Evolutionary conservation across 2,329 filamentous ascomycete species (phyloP).

Genomic region (Ophiostoma tasmaniense): DNA sequence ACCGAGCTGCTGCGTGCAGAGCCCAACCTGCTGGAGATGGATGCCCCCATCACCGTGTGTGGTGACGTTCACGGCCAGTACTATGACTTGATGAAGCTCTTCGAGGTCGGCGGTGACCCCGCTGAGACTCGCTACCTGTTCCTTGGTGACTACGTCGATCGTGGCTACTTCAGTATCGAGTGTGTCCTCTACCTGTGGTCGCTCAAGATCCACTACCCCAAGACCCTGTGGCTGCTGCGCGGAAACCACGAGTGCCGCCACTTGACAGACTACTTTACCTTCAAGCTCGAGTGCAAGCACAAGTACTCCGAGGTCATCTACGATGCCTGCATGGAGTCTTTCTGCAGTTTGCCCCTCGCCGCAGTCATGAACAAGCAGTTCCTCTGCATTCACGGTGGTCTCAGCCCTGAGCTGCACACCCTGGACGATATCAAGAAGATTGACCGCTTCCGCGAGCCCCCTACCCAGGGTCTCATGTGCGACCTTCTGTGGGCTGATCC

Average conservation of each 20-base stretch:
- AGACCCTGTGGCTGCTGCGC: slow-evolving; percentile 91
- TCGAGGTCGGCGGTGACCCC: slow-evolving; percentile 95
- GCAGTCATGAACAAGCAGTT: slow-evolving; percentile 99
- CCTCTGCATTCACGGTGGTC: slow-evolving; percentile 91
- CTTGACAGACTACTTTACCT: slow-evolving; percentile 99
- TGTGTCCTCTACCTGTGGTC: slow-evolving; percentile 97
- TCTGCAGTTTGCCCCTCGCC: slow-evolving; percentile 85
- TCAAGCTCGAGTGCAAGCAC: slow-evolving; percentile 99
- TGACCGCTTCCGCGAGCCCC: slow-evolving; percentile 94
- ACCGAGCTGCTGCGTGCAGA: slow-evolving; percentile 81
- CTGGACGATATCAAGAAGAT: slow-evolving; percentile 93
- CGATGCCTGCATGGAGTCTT: slow-evolving; percentile 97
- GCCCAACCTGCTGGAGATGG: slow-evolving; percentile 97
- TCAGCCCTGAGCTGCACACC: slow-evolving; percentile 93
- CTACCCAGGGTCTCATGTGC: slow-evolving; percentile 96
- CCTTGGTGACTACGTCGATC: slow-evolving; percentile 93
- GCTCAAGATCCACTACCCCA: slow-evolving; percentile 97
- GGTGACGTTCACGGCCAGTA: slow-evolving; percentile 98
- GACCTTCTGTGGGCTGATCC: slow-evolving; percentile 99
- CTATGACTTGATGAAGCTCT: slow-evolving; percentile 98
- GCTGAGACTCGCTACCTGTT: slow-evolving; percentile 95
- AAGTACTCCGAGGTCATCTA: slow-evolving; percentile 97
- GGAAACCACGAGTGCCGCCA: slow-evolving; percentile 98
- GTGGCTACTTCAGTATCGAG: slow-evolving; percentile 98
- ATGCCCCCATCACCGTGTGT: slow-evolving; percentile 96